Conservation (phyloP, 345 rosid genomes). For the Chamaenerion angustifolium region DNA sequence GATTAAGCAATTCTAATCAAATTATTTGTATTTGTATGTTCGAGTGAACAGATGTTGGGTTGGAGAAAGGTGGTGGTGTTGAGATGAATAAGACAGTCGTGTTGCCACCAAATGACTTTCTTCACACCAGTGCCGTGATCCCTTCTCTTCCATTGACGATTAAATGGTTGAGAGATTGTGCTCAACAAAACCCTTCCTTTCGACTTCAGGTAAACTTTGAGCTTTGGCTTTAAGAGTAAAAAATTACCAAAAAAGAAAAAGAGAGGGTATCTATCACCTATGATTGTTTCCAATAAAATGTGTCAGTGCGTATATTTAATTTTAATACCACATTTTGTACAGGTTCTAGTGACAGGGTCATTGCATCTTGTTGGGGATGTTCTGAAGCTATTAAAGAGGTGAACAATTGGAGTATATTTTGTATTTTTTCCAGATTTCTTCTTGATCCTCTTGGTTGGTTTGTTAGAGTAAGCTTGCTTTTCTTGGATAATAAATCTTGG, state of each 20-base stretch:
- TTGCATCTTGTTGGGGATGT: conserved; percentile 79
- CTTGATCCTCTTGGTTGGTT: background rate
- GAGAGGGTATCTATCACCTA: background rate
- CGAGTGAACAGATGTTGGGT: conserved; percentile 23
- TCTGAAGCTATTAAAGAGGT: conserved; percentile 45
- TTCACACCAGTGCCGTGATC: conserved; percentile 48
- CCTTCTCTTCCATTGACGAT: conserved; percentile 67
- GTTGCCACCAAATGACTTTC: conserved; percentile 45
- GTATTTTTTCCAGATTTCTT: background rate
- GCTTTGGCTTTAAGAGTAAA: background rate
- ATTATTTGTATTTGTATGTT: background rate
- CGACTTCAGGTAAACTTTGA: conserved; percentile 38
- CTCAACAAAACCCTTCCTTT: conserved; percentile 46
- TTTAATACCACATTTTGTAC: conserved; percentile 4
- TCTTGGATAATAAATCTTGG: too few relatives aligned
- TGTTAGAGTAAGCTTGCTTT: too few relatives aligned
- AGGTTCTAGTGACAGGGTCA: conserved; percentile 86
- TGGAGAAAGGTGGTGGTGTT: conserved; percentile 24
- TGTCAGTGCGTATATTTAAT: too few relatives aligned
- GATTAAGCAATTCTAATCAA: background rate
- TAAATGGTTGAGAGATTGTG: conserved; percentile 63
- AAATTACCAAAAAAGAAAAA: background rate
- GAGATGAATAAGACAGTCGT: conserved; percentile 12
- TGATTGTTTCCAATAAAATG: too few relatives aligned
- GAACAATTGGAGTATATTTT: conserved; percentile 4